phyloP scores from a whole-genome alignment of 306 rosid genomes.

The Luffa aegyptiaca region DNA sequence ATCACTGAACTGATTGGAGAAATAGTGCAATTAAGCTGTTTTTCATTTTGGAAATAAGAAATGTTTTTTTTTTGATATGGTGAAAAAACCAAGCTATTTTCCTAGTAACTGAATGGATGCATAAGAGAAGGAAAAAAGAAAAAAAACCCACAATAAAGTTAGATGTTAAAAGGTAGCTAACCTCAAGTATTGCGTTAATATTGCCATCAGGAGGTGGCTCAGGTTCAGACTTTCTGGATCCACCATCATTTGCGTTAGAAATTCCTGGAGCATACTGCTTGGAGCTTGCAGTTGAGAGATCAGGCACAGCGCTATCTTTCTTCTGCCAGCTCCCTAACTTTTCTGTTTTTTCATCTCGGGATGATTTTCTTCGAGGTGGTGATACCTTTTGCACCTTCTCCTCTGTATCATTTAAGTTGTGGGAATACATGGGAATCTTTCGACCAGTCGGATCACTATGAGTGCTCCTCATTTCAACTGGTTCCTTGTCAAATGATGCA shows the following conservation, averaged over 20 bases:
- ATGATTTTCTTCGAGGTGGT: conserved; percentile 70
- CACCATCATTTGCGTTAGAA: conserved; percentile 29
- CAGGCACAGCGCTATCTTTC: conserved; percentile 44
- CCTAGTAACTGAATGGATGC: background rate
- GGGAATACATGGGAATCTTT: conserved; percentile 44
- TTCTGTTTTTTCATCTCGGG: conserved; percentile 70
- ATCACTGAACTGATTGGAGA: background rate
- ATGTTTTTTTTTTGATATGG: background rate
- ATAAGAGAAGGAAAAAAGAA: background rate
- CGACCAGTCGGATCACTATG: conserved; percentile 40
- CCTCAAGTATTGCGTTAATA: conserved; percentile 80
- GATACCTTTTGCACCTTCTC: conserved; percentile 77
- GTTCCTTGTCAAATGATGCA: conserved; percentile 41
- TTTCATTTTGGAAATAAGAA: background rate
- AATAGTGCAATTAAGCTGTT: background rate
- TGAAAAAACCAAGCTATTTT: background rate
- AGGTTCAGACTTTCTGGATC: conserved; percentile 42
- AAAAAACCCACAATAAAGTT: background rate
- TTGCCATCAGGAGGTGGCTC: conserved; percentile 58
- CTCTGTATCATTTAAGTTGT: conserved; percentile 38
- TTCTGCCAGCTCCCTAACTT: conserved; percentile 48
- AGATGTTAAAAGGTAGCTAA: conserved; percentile 23
- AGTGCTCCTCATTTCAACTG: conserved; percentile 47
- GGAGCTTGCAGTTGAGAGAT: conserved; percentile 43
- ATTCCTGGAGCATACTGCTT: conserved; percentile 42